Evolutionary conservation across 352 stramenopile genomes (phyloP).

Genomic region (Phytophthora macrochlamydospora): DNA sequence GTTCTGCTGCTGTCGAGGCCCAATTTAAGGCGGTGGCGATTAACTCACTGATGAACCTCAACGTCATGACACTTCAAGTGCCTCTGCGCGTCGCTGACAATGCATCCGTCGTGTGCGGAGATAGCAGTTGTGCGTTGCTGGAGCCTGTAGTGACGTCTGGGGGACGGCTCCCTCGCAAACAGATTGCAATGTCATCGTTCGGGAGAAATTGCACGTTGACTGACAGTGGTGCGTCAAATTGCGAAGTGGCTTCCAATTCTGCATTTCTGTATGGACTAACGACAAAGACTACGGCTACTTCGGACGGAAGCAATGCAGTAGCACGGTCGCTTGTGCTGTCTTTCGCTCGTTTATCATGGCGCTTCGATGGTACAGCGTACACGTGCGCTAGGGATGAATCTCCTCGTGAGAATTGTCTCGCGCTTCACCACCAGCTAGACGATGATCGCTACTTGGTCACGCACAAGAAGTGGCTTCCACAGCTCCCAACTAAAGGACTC

Average conservation of each 20-base stretch:
- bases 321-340: conserved; percentile 34
- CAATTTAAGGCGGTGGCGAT: conserved; percentile 28
- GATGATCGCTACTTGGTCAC: conserved; percentile 39
- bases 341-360: conserved; percentile 50
- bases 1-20: conserved; percentile 19
- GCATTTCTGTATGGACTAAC: conserved; percentile 51
- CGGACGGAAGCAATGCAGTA: background rate
- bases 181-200: conserved; percentile 33
- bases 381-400: conserved; percentile 20
- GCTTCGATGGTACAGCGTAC: conserved; percentile 26
- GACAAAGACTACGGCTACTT: conserved; percentile 13
- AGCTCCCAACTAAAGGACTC: conserved; percentile 15
- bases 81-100: conserved; percentile 20
- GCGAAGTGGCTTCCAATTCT: conserved; percentile 10
- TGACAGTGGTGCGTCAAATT: conserved; percentile 1
- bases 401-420: conserved; percentile 24
- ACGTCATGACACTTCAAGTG: conserved; percentile 35
- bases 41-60: conserved; percentile 34
- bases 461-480: conserved; percentile 24
- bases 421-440: conserved; percentile 38
- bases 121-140: conserved; percentile 28
- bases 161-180: conserved; percentile 27
- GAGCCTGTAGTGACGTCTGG: conserved; percentile 7
- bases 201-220: conserved; percentile 20
- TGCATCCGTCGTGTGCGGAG: conserved; percentile 27